Base-by-base conservation (phyloP, 2,329 filamentous ascomycete genomes). In the Colletotrichum ledebouriae region DNA sequence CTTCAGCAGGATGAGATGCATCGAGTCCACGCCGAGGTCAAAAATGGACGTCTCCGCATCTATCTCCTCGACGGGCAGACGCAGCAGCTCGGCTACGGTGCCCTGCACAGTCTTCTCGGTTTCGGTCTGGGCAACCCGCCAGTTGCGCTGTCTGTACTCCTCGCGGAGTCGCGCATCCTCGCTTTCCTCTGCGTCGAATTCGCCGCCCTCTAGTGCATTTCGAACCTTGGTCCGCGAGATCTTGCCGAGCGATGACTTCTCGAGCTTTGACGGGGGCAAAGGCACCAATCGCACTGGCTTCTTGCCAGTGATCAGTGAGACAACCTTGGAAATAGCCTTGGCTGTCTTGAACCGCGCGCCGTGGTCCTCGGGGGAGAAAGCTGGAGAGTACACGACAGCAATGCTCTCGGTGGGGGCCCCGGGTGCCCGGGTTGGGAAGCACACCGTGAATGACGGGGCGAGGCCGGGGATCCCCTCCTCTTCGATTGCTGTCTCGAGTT, bases 1-100 rank as follows among this genome's bases (percentile, higher is more conserved):
- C 70, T 81, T 81, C 7, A 84, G 70, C n/a, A 72, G 73, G 58
- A 84, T 79, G 5, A 84, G 71, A 37, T 81, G 76, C 60, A 84
- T 77, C 2, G 82, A 82, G 2, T 75, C 78, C 34, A 77, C 71
- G 3, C 80, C 80, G 12, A 80, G 58, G 4, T 78, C 73, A 52
- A 77, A 77, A 17, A 80, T 68, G 25, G 70, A 59, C 6, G 73
- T 74, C 29, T 76, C 71, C 17, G 74, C 57, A 12, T 69, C 72
- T 12, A 76, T 59, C n/a, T 73, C 62, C 7, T 55, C 49, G 25
- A 41, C 34, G 1, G 20, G 42, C 12, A 63, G 33, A 12, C 55
- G 62, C 13, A 77, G 71, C 5, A 73, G 55, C 5, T 70, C 58
- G 6, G 66, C 42, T 50, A 74, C 72, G 11, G 71, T 71, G 9